These are phyloP conservation scores for Phtheirospermum japonicum DNA, from an alignment of 257 asterid species.

Conservation along the genomic window DNA sequence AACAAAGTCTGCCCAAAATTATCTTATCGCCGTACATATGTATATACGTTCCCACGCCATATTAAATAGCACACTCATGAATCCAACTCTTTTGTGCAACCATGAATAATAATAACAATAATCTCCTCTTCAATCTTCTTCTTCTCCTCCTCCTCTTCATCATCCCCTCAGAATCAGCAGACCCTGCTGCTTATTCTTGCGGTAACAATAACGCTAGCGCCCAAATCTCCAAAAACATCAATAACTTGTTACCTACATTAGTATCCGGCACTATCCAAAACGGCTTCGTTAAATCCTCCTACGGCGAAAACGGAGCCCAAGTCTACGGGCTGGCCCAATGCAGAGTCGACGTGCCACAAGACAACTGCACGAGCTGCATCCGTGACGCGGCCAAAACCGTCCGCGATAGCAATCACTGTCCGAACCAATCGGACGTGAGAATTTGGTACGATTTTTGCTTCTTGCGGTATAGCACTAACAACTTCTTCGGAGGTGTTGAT, in stretches of 20 bases:
- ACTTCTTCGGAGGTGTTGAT: neutral
- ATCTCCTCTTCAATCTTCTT: neutral
- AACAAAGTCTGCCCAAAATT: too few species aligned
- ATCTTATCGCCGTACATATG: too few species aligned
- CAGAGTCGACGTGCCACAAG: constrained; percentile 3
- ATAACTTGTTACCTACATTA: neutral
- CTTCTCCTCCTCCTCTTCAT: neutral
- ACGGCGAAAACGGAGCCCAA: neutral
- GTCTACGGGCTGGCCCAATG: constrained; percentile 13
- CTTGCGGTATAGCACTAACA: neutral
- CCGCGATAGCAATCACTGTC: neutral
- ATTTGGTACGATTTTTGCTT: constrained; percentile 17
- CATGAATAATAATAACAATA: too few species aligned
- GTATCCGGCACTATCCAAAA: neutral
- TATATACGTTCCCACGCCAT: too few species aligned
- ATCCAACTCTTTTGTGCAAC: too few species aligned
- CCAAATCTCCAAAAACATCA: neutral
- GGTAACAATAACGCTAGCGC: neutral
- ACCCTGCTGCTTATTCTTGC: neutral
- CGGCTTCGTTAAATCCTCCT: neutral
- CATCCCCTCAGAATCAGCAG: neutral
- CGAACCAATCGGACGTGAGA: neutral
- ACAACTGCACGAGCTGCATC: neutral
- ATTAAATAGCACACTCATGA: too few species aligned
- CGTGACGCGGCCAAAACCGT: neutral